phyloP scores from a whole-genome alignment of 305 asterid species.

The Fraxinus floribunda region DNA sequence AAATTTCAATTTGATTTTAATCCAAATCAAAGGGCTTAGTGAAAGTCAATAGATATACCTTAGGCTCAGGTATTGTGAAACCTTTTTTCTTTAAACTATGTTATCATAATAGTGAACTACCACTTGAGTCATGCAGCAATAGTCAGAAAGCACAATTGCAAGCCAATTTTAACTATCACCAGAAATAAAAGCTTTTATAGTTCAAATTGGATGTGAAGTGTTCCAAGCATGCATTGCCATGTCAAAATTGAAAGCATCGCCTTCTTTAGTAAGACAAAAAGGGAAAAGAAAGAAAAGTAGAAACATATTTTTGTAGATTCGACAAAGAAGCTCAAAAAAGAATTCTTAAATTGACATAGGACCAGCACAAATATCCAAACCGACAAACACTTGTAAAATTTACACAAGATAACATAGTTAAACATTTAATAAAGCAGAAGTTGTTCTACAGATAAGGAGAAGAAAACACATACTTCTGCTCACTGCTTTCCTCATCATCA shows the following conservation, averaged over 20 bases:
- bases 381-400: not conserved
- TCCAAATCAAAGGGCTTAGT: not conserved
- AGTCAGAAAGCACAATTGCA: not conserved
- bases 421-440: not conserved
- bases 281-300: not conserved
- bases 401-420: not conserved
- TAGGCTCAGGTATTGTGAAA: not conserved
- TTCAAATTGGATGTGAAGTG: not conserved
- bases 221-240: not conserved
- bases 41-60: not conserved
- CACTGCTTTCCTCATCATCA: slow-evolving; percentile 93
- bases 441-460: not conserved
- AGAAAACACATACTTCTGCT: slow-evolving; percentile 58
- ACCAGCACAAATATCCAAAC: not conserved
- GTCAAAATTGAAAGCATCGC: not conserved
- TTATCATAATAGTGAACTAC: not conserved
- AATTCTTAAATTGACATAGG: not conserved
- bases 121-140: not conserved
- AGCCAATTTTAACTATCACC: not conserved
- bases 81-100: not conserved
- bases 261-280: not conserved
- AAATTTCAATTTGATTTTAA: not conserved
- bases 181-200: not conserved
- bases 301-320: not conserved
- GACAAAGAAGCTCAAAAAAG: not conserved